Percentiles rank a stretch among this genome's conserved stretches.
phyloP scores from a whole-genome alignment of 2,329 filamentous ascomycete species.

The Tolypocladium nubicola region DNA sequence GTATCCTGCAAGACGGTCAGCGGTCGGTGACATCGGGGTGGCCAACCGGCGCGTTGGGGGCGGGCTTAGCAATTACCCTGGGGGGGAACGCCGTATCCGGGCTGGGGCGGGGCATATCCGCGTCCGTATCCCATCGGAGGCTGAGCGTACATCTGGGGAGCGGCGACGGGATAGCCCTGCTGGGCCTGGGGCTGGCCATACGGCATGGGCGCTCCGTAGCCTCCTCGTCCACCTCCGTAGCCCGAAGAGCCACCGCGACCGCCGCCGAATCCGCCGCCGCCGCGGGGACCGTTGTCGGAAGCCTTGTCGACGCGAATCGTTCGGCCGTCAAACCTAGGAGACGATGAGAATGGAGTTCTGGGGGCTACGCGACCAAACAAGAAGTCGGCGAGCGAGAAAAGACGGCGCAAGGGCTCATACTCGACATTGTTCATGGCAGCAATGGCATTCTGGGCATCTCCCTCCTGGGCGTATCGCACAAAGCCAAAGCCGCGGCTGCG shows the following conservation, averaged over 20 bases:
- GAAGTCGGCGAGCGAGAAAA: conserved; percentile 7
- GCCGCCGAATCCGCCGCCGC: conserved; percentile 21
- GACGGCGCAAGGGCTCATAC: conserved; percentile 41
- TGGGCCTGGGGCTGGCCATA: conserved; percentile 28
- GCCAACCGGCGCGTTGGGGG: not conserved
- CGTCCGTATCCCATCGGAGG: conserved; percentile 23
- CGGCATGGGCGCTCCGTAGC: conserved; percentile 30
- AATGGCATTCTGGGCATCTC: conserved; percentile 69
- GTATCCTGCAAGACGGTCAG: conserved; percentile 20
- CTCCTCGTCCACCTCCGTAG: conserved; percentile 33
- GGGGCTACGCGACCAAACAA: not conserved
- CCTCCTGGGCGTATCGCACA: conserved; percentile 73
- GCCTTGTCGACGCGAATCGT: conserved; percentile 94
- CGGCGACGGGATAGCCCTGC: conserved; percentile 21
- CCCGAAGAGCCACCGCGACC: conserved; percentile 24
- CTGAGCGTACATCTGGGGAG: conserved; percentile 24
- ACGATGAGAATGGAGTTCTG: conserved; percentile 3
- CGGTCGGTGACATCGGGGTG: not conserved
- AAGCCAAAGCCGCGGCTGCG: conserved; percentile 97
- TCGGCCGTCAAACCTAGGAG: conserved; percentile 75
- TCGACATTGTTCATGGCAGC: conserved; percentile 77
- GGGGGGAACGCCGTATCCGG: conserved; percentile 24
- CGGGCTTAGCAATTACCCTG: conserved; percentile 24
- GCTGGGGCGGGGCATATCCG: conserved; percentile 24
- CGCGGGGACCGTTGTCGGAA: conserved; percentile 62